Evolutionary conservation across 495 filamentous ascomycete genomes (phyloP), one percentile per base, ranked within the genome.

Genomic region (Oleoguttula mirabilis): DNA sequence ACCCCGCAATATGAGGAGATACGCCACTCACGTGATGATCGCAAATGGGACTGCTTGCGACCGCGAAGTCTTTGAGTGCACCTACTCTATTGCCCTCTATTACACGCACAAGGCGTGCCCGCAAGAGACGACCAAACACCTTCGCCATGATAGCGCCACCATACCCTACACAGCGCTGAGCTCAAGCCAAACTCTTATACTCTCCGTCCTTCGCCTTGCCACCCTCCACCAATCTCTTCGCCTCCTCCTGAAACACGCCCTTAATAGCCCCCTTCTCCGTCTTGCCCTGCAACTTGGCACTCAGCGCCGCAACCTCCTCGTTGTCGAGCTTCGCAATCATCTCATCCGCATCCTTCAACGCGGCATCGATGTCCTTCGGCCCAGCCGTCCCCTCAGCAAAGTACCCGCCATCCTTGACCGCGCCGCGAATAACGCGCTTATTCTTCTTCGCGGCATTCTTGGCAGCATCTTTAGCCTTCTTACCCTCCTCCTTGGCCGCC

Each of bases 361-460:
- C 81, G 16, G 68, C 65, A 61, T 95, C 87, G 40, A 95, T 81
- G 56, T 80, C 69, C 22, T 76, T 69, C 2, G 85, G 67, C 7
- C 75, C 71, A 3, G 87, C 72, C 53, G 82, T 74, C 12, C 70
- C 69, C 20, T 61, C 67, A 42, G 73, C 78, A 48, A 88, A 82
- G 75, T 96, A 98, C 71, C 94, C 94, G 53, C 78, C 85, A 43
- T 96, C 90, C 72, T 96, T 96, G 64, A 90, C 84, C 51, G 80
- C 81, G 23, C 73, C 76, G 58, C 88, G 83, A 45, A 96, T 72
- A 24, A 95, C 84, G 68, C 90, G 80, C 69, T 94, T 93, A 70
- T 98, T 96, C 81, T 96, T 96, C 84, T 98, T 98, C 51, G 88
- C 77, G 3, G 92, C 88, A 59, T 83, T 94, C 77, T 98, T 98